Conservation (phyloP, 345 rosid species). For the Lumnitzera racemosa region DNA sequence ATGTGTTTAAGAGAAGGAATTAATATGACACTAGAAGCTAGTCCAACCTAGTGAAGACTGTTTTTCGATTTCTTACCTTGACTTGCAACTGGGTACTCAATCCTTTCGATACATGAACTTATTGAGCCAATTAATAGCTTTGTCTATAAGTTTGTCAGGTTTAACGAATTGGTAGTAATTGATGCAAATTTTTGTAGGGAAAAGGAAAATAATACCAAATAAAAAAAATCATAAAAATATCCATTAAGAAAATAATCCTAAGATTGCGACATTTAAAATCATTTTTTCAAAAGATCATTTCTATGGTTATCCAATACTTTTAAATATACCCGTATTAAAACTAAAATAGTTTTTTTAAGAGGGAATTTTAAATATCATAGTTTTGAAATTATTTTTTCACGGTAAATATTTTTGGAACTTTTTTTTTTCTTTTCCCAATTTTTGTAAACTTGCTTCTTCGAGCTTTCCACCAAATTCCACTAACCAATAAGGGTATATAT, state of each 20-base stretch:
- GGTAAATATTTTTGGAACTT: no score
- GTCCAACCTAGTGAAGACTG: background rate
- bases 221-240: no score
- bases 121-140: constrained; percentile 14
- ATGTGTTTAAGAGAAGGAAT: background rate
- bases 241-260: no score
- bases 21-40: background rate
- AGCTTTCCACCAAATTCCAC: constrained; percentile 32
- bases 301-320: no score
- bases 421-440: no score
- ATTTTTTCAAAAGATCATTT: no score
- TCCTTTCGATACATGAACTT: constrained; percentile 20
- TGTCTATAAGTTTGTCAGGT: constrained; percentile 20
- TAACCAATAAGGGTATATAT: background rate
- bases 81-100: constrained; percentile 15
- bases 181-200: constrained; percentile 26
- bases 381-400: no score
- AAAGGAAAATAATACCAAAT: no score
- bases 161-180: constrained; percentile 21
- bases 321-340: no score
- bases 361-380: no score
- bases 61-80: constrained; percentile 22
- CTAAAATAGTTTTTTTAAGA: no score
- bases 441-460: constrained; percentile 24
- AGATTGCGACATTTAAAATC: no score